Percentiles rank a stretch among this genome's conserved stretches.
These are phyloP conservation scores for Paraleonurus japonicus DNA, from an alignment of 257 asterid genomes.

Conservation along the genomic window DNA sequence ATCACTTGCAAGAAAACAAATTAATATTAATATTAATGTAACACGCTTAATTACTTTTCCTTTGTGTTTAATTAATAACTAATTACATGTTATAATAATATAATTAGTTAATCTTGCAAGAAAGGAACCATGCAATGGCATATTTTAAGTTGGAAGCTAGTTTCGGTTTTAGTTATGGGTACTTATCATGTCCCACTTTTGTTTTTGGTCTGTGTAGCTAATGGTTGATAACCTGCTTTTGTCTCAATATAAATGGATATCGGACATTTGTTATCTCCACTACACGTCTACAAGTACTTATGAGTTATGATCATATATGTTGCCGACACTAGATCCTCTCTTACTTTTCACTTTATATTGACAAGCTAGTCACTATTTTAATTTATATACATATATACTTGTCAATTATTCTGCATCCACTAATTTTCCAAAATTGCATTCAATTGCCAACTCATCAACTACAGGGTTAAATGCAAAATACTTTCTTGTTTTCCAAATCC, in stretches of 20 bases:
- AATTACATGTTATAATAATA: no score
- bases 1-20: background rate
- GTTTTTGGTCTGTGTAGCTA: background rate
- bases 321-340: background rate
- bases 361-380: background rate
- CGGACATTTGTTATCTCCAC: background rate
- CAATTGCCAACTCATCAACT: no score
- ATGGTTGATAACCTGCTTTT: background rate
- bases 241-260: background rate
- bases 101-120: background rate
- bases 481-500: no score
- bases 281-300: background rate
- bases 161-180: background rate
- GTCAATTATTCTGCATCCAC: no score
- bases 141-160: background rate
- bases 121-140: no score
- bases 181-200: background rate
- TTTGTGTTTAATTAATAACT: no score
- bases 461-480: no score
- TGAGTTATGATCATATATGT: background rate
- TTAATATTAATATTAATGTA: no score
- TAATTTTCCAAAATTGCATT: no score
- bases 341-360: background rate
- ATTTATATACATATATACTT: no score
- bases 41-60: no score